phyloP scores from a whole-genome alignment of 331 rosid genomes.

The Acacia pycnantha region DNA sequence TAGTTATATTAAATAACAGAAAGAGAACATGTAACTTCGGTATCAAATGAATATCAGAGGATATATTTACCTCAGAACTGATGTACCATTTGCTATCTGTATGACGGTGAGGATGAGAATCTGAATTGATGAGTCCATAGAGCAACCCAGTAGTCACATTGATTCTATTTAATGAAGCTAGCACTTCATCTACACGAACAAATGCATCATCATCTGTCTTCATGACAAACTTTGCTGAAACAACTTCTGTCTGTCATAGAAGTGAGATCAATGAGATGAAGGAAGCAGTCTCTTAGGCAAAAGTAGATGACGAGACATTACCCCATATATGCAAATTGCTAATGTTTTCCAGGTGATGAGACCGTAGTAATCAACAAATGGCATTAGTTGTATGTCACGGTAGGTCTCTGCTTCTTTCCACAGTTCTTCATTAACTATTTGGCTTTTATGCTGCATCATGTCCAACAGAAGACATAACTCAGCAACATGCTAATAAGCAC shows the following conservation, averaged over 20 bases:
- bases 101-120: constrained; percentile 83
- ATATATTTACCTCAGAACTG: constrained; percentile 68
- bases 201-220: constrained; percentile 99
- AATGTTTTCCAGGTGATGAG: constrained; percentile 97
- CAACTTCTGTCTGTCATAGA: constrained; percentile 84
- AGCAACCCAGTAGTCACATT: constrained; percentile 61
- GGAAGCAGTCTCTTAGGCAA: constrained; percentile 18
- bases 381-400: constrained; percentile 95
- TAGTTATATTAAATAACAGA: background rate
- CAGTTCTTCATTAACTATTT: constrained; percentile 88
- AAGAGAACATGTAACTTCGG: background rate
- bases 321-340: constrained; percentile 96
- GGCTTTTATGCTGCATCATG: constrained; percentile 85
- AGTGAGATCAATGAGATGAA: constrained; percentile 34
- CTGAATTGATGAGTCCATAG: constrained; percentile 89
- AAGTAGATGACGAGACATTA: constrained; percentile 46
- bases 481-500: constrained; percentile 17
- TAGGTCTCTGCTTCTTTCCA: constrained; percentile 95
- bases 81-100: constrained; percentile 95
- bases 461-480: constrained; percentile 31
- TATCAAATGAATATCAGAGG: constrained; percentile 4
- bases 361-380: constrained; percentile 94
- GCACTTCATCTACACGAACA: constrained; percentile 89
- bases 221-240: constrained; percentile 92
- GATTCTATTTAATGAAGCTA: constrained; percentile 65